Evolutionary conservation across 306 rosid genomes (phyloP), one percentile per base, ranked within the genome.

Genomic region (Malus domestica): DNA sequence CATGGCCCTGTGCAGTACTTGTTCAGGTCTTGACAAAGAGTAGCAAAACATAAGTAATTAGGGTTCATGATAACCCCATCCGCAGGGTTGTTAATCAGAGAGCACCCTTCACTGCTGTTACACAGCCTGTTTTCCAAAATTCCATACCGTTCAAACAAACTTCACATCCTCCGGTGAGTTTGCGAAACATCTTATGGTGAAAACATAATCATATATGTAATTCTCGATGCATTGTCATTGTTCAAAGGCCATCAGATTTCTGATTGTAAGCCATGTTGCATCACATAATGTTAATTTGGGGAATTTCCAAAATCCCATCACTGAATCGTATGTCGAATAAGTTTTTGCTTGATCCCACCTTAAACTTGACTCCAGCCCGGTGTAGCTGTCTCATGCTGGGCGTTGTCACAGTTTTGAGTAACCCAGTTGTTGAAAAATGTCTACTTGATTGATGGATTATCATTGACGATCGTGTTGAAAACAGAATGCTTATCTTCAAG

Each of bases 381-480:
- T 16, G 70, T 30, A 84, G 35, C 73, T 81, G 72, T 27, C 74
- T 81, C 42, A 70, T 35, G 78, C 73, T 64, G 61, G 86, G 80
- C 33, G 71, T 14, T 51, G 18, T 72, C 51, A 81, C 5, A 27
- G 59, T 69, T 75, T 78, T 4, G 18, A 72, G 30, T 33, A 82
- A 16, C 88, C 69, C 76, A 61, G 63, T 23, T 68, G 80, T 82
- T 94, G 58, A 88, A 76, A 70, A 73, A 86, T 71, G 91, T 89
- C 78, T 92, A 91, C 71, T 74, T 80, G 32, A 49, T 83, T 42
- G 89, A 90, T 52, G 95, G 97, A 60, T 84, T 70, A 67, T 95
- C 72, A 67, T 82, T 59, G 85, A 84, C 69, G 87, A 82, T 13
- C 80, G 74, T 4, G 73, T 81, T 54, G 89, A 84, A 81, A 81